Percentiles rank a stretch among this genome's conserved stretches.
phyloP scores from a whole-genome alignment of 2,329 filamentous ascomycete genomes.

The Colletotrichum musae region DNA sequence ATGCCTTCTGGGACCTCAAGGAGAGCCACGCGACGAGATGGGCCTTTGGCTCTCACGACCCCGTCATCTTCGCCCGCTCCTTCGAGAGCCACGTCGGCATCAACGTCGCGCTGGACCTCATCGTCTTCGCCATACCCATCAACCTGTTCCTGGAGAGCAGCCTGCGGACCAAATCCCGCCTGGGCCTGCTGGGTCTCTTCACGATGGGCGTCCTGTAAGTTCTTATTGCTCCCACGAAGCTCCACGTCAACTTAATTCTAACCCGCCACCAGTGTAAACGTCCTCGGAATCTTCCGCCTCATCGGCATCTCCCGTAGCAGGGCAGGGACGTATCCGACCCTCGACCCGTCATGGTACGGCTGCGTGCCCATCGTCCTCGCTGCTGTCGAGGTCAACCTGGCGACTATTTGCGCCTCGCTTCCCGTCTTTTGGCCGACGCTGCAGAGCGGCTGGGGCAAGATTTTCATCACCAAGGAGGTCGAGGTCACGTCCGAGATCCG shows the following conservation, averaged over 20 bases:
- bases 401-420: slow-evolving; percentile 34
- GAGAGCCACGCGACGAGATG: slow-evolving; percentile 37
- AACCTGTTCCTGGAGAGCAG: slow-evolving; percentile 47
- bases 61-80: slow-evolving; percentile 45
- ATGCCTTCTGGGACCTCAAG: slow-evolving; percentile 49
- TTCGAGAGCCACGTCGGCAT: slow-evolving; percentile 48
- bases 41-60: slow-evolving; percentile 49
- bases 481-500: slow-evolving; percentile 44
- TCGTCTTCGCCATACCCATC: slow-evolving; percentile 50
- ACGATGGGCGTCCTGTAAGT: slow-evolving; percentile 50
- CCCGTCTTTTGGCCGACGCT: slow-evolving; percentile 44
- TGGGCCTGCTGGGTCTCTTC: slow-evolving; percentile 49
- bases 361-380: slow-evolving; percentile 51
- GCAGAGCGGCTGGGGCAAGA: slow-evolving; percentile 46
- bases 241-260: neutral
- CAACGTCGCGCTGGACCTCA: slow-evolving; percentile 51
- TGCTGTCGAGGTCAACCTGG: slow-evolving; percentile 50
- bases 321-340: slow-evolving; percentile 51
- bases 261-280: slow-evolving; percentile 40
- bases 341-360: slow-evolving; percentile 55
- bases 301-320: slow-evolving; percentile 47
- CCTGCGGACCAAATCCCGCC: slow-evolving; percentile 47
- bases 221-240: neutral
- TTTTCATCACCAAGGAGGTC: slow-evolving; percentile 55
- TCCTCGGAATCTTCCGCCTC: slow-evolving; percentile 48